phyloP scores from a whole-genome alignment of 768 basidiomycete species.

The Russula abietina region DNA sequence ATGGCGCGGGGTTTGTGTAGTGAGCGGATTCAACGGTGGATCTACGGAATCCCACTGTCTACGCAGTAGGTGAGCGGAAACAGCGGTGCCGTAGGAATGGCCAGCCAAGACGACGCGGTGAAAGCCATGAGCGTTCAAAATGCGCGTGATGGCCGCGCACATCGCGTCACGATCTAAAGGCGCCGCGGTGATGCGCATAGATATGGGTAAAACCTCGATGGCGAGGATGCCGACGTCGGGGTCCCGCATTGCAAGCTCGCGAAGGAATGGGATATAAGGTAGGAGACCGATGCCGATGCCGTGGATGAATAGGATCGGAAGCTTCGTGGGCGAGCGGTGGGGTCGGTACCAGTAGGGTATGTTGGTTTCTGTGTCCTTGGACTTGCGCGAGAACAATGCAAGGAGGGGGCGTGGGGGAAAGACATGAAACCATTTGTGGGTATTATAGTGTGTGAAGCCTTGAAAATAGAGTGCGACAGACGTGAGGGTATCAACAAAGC shows the following conservation, averaged over 20 bases:
- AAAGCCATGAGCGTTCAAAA: constrained; percentile 41
- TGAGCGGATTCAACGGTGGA: constrained; percentile 4
- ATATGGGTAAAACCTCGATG: constrained; percentile 55
- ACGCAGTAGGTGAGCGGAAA: constrained; percentile 49
- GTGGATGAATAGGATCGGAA: constrained; percentile 59
- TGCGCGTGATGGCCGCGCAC: constrained; percentile 38
- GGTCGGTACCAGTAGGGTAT: constrained; percentile 46
- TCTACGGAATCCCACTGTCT: constrained; percentile 25
- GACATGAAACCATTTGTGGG: constrained; percentile 32
- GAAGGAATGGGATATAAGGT: constrained; percentile 50
- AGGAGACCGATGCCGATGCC: constrained; percentile 66
- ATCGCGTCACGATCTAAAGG: constrained; percentile 40
- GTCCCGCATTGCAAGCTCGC: constrained; percentile 38
- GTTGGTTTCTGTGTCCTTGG: constrained; percentile 29
- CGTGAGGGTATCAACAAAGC: constrained; percentile 43
- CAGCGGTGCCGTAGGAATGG: constrained; percentile 60
- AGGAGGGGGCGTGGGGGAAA: constrained; percentile 50
- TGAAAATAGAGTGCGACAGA: constrained; percentile 35
- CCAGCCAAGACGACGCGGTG: constrained; percentile 40
- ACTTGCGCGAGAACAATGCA: constrained; percentile 39
- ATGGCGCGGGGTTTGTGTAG: not conserved
- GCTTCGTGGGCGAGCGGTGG: constrained; percentile 42
- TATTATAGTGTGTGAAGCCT: constrained; percentile 52
- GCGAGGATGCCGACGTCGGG: constrained; percentile 53
- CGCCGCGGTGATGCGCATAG: constrained; percentile 52